These are phyloP conservation scores for Lactuca saligna DNA, from an alignment of 129 eudicot genomes.

Conservation along the genomic window DNA sequence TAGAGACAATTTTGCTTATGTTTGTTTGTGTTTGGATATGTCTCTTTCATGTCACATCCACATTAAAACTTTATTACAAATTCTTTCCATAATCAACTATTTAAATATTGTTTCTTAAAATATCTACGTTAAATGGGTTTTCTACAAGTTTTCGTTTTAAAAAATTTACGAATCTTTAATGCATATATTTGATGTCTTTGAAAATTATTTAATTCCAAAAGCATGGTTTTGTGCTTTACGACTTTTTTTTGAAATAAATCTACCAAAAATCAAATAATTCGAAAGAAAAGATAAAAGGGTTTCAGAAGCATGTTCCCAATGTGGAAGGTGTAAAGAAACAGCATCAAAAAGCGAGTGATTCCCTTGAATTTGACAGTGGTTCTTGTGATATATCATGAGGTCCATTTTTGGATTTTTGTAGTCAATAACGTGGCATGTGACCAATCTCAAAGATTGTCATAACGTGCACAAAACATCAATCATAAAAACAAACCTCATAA, in stretches of 20 bases:
- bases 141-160: not conserved
- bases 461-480: constrained; percentile 29
- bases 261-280: not conserved
- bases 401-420: constrained; percentile 35
- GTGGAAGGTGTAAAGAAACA: constrained; percentile 30
- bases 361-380: constrained; percentile 12
- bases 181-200: not conserved
- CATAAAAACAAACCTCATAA: constrained; percentile 26
- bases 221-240: not conserved
- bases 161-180: not conserved
- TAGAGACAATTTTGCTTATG: constrained; percentile 23
- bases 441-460: constrained; percentile 30
- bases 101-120: not conserved
- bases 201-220: no score
- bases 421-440: constrained; percentile 32
- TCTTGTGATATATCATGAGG: constrained; percentile 33
- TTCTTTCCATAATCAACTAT: not conserved
- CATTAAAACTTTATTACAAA: not conserved
- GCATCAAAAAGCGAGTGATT: constrained; percentile 30
- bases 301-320: constrained; percentile 26
- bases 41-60: constrained; percentile 20
- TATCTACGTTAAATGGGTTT: not conserved
- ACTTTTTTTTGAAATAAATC: not conserved
- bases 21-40: constrained; percentile 29
- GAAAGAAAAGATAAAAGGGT: not conserved